These are phyloP conservation scores for Dactylellina parvicollis DNA, from an alignment of 2,329 filamentous ascomycete species.

Conservation along the genomic window DNA sequence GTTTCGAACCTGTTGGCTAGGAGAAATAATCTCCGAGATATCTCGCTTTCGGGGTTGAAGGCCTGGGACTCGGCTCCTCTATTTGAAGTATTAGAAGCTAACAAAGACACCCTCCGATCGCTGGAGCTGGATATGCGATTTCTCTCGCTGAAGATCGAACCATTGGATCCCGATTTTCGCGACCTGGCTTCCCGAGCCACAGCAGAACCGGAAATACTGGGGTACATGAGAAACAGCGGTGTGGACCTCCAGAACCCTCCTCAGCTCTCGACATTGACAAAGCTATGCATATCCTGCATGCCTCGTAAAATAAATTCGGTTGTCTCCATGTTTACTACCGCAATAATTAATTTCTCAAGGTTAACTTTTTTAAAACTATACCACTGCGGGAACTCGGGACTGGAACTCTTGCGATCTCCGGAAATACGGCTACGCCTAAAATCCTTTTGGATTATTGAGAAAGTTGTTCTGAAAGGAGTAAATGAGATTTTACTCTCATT, in stretches of 20 bases:
- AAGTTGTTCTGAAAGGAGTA: not conserved
- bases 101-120: not conserved
- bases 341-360: constrained; percentile 1
- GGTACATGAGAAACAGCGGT: not conserved
- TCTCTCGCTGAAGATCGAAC: not conserved
- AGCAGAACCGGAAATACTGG: not conserved
- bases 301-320: not conserved
- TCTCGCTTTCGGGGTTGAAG: not conserved
- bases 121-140: not conserved
- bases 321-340: not conserved
- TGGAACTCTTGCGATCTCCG: not conserved
- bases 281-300: not conserved
- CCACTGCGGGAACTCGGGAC: not conserved
- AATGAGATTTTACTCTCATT: constrained; percentile 3
- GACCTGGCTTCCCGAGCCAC: too few relatives aligned
- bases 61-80: not conserved
- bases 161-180: too few relatives aligned
- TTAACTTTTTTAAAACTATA: constrained; percentile 4
- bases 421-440: not conserved
- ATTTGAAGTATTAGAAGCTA: not conserved
- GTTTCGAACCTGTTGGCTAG: not conserved
- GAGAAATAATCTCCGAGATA: not conserved
- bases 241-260: not conserved
- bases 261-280: not conserved
- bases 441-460: not conserved